Evolutionary conservation across 441 rosid species (phyloP).

Genomic region (Gossypium schwendimanii): DNA sequence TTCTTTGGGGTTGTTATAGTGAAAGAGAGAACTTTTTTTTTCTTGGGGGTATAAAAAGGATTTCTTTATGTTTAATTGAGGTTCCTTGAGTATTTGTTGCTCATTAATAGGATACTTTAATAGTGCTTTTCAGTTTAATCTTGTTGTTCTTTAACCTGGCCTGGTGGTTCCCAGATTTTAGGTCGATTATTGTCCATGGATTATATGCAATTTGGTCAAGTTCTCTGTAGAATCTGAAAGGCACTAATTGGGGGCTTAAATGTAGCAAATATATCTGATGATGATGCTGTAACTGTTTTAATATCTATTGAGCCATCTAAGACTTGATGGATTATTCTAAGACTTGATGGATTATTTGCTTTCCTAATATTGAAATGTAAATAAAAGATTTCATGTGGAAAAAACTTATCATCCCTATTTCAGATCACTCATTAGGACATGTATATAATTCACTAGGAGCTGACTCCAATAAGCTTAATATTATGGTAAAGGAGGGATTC

Average conservation of each 20-base stretch:
- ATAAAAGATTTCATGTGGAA: background rate
- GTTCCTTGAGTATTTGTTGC: background rate
- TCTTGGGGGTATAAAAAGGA: no score
- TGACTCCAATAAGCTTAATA: background rate
- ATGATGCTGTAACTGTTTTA: no score
- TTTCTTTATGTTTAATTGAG: background rate
- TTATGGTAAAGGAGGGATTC: background rate
- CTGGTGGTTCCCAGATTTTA: no score
- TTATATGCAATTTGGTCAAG: background rate
- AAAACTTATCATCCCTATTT: background rate
- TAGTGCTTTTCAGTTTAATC: no score
- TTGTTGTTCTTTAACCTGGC: no score
- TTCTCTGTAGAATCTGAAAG: background rate
- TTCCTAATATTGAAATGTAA: no score
- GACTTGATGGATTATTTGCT: background rate
- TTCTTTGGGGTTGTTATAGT: constrained; percentile 6
- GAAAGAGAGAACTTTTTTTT: background rate
- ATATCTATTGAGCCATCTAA: background rate
- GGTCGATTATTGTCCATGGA: background rate
- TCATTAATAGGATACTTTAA: background rate
- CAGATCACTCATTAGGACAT: background rate
- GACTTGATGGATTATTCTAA: constrained; percentile 1
- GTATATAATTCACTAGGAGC: background rate
- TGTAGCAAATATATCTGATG: no score
- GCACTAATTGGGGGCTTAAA: background rate